phyloP scores from a whole-genome alignment of 169 alveolate genomes.

The Plasmodium inui region DNA sequence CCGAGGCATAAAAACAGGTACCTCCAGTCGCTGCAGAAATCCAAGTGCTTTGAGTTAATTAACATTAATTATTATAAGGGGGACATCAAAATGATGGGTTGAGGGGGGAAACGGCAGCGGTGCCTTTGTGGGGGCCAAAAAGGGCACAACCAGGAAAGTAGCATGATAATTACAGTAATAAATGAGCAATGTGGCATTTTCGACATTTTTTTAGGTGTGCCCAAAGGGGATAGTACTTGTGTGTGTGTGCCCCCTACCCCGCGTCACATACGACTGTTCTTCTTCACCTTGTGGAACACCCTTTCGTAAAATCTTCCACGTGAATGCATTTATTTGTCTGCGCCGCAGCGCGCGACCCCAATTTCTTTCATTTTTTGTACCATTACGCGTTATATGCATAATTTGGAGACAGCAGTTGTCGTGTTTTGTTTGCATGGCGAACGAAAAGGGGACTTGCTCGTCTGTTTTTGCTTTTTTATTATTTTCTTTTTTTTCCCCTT shows the following conservation, averaged over 20 bases:
- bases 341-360: not conserved
- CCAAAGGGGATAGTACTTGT: not conserved
- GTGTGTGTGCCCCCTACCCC: not conserved
- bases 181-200: not conserved
- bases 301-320: not conserved
- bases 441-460: not conserved
- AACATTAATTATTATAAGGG: slow-evolving; percentile 72
- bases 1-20: slow-evolving; percentile 74
- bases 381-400: not conserved
- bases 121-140: not conserved
- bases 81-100: slow-evolving; percentile 73
- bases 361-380: not conserved
- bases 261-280: not conserved
- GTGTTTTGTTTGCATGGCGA: not conserved
- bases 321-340: not conserved
- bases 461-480: not conserved
- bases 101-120: no score
- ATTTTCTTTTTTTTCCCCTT: not conserved
- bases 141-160: not conserved
- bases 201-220: not conserved
- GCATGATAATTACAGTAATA: not conserved
- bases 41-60: slow-evolving; percentile 71
- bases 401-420: not conserved
- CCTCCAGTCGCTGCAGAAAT: slow-evolving; percentile 59
- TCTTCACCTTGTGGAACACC: not conserved